Evolutionary conservation across 23 red algal species (phyloP).

Genomic region (Cyanidiococcus yangmingshanensis): DNA sequence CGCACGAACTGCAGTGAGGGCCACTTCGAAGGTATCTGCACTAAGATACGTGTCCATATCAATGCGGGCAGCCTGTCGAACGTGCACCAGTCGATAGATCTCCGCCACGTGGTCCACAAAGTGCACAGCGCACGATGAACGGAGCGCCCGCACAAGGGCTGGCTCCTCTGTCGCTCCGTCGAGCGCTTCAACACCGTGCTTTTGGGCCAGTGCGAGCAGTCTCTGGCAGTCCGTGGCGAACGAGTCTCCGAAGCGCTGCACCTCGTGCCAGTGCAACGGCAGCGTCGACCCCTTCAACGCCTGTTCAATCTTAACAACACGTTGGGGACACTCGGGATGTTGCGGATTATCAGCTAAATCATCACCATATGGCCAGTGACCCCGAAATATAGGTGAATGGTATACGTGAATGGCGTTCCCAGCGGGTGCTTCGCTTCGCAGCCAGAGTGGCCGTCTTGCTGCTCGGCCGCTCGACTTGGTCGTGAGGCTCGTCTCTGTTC

Average conservation of each 20-base stretch:
- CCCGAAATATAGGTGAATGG: not conserved
- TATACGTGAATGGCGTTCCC: not conserved
- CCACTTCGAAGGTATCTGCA: constrained; percentile 34
- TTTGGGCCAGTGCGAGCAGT: constrained; percentile 18
- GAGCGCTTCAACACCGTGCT: constrained; percentile 19
- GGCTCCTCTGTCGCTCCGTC: not conserved
- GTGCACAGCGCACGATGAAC: constrained; percentile 27
- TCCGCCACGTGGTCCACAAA: constrained; percentile 54
- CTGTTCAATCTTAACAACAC: constrained; percentile 31
- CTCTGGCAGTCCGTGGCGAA: constrained; percentile 9
- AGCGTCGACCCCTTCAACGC: constrained; percentile 27
- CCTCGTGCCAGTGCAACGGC: constrained; percentile 32
- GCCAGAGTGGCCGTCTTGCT: not conserved
- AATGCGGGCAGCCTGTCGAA: constrained; percentile 27
- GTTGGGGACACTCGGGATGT: constrained; percentile 63
- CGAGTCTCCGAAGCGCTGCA: constrained; percentile 4
- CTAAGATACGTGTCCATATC: constrained; percentile 82
- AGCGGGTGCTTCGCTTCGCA: not conserved
- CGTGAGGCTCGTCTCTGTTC: too few relatives aligned
- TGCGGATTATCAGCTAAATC: not conserved
- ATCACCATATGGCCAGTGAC: constrained; percentile 12
- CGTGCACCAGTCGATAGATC: constrained; percentile 24
- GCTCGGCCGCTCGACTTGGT: too few relatives aligned
- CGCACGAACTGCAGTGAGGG: constrained; percentile 43
- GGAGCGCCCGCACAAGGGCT: not conserved